Base-by-base conservation (phyloP, 345 rosid genomes). In the Syzygium oleosum region DNA sequence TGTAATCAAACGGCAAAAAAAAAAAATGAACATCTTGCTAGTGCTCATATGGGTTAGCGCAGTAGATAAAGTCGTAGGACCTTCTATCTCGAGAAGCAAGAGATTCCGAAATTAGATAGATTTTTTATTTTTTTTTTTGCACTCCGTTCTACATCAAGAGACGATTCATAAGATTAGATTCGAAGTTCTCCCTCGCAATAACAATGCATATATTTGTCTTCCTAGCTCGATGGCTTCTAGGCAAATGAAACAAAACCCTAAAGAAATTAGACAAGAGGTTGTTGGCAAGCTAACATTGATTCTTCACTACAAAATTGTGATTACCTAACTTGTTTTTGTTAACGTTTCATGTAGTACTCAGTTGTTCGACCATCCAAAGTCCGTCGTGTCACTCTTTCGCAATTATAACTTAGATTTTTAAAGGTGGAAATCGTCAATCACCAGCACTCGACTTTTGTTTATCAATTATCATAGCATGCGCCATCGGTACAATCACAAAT, bases 291-390 rank as follows among this genome's bases (percentile, higher is more conserved):
- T 17, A 17, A 19, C 25, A 12, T 34, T 38, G 79, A 68, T 31
- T 68, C 3, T 21, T 34, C 79, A 16, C 79, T 9, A 8, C 43
- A 31, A 34, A 34, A 73, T 34, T 4, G 80, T 4, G 46, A 68
- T 34, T 65, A 68, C 23, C 49, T 73, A 73, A 10, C 80, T 9
- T 34, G 79, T 9, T 17, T 68, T 73, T 12, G 46, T 34, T 16
- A 34, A 21, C 25, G 2, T 73, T 46, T 68, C 46, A 17, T 68
- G 34, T 10, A 34, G 19, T 34, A 34, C 80, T 34, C 80, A 11
- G 21, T 19, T 34, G 25, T 6, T 12, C 14, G 5, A 34, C 3
- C 12, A 68, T 68, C 0, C 41, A 0, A 17, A 68, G 0, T 2
- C 25, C 7, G 3, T 4, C 6, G 1, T 17, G 46, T 68, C 43